Evolutionary conservation across 2,329 filamentous ascomycete genomes (phyloP), one percentile per base, ranked within the genome.

Genomic region (Phoma sp.): DNA sequence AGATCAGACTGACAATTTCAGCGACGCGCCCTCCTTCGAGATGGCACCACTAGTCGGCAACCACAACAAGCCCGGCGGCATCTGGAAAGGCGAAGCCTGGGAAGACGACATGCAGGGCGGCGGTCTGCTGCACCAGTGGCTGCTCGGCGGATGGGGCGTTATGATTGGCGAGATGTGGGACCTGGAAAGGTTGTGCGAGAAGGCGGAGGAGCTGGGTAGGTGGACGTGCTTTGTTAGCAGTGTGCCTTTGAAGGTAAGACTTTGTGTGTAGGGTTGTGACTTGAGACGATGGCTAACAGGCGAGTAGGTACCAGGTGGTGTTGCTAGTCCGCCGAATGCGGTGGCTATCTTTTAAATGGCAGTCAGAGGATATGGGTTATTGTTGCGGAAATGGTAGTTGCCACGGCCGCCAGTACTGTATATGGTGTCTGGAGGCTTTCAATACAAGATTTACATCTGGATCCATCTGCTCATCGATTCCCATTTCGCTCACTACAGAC

Each of bases 221-320:
- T 86, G 81, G 67, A 84, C 78, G 2, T 89, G 88, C 64, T 81
- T 89, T 71, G 76, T 89, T 6, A 84, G 81, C 0, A 87, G 84
- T 60, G 78, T 79, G 32, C 85, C 86, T 1, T 69, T 86, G 55
- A 87, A 88, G 61, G 72, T 74, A 53, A 53, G 63, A 58, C n/a
- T 39, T 27, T 24, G 31, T 13, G 19, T 31, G 6, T 31, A 15
- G 22, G 36, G 27, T 31, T 4, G 9, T 39, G 2, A 7, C 12
- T 19, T 4, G 6, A 22, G 22, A 21, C 8, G 13, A 38, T 24
- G 12, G 47, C 61, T 68, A 32, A 65, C 47, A 4, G 1, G n/a
- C 19, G 17, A 36, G n/a, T 24, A 74, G 71, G 79, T 85, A 27
- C 81, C 82, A 0, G 81, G 84, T 8, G 73, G 73, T 17, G 72